phyloP scores from a whole-genome alignment of 2,329 filamentous ascomycete species.

The Tolypocladium sp. region DNA sequence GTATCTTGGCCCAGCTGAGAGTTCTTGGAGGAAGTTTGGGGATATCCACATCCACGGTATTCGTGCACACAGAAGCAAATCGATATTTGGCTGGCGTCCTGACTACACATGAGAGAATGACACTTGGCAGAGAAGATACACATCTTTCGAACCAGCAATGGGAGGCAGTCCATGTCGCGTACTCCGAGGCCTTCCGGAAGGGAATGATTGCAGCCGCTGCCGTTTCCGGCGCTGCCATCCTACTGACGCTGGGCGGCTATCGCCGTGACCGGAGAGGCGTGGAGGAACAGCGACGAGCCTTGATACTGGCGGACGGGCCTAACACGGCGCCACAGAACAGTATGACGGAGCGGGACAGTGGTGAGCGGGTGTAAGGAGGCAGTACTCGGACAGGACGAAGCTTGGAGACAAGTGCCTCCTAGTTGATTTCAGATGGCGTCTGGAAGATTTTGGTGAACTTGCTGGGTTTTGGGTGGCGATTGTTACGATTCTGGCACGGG shows the following conservation, averaged over 20 bases:
- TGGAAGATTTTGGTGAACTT: not conserved
- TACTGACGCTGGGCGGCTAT: slow-evolving; percentile 30
- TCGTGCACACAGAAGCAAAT: slow-evolving; percentile 25
- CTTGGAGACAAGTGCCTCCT: not conserved
- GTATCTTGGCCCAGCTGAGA: slow-evolving; percentile 40
- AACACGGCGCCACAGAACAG: not conserved
- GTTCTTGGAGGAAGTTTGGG: slow-evolving; percentile 46
- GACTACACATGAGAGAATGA: slow-evolving; percentile 16
- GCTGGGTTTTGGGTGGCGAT: not conserved
- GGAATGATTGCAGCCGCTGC: slow-evolving; percentile 38
- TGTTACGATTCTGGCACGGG: not conserved
- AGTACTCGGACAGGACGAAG: not conserved
- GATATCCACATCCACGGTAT: slow-evolving; percentile 41
- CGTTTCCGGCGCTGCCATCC: slow-evolving; percentile 28
- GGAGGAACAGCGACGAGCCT: slow-evolving; percentile 10
- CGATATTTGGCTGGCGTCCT: slow-evolving; percentile 18
- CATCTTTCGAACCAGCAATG: slow-evolving; percentile 18
- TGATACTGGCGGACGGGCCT: slow-evolving; percentile 8
- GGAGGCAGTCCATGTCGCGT: slow-evolving; percentile 24
- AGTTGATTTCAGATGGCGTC: not conserved
- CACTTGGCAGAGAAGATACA: slow-evolving; percentile 10
- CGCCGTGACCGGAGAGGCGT: slow-evolving; percentile 14
- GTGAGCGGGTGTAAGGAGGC: not conserved
- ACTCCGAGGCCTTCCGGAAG: slow-evolving; percentile 32
- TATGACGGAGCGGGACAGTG: not conserved